Evolutionary conservation across 169 alveolate species (phyloP).

Genomic region (Prorocentrum cordatum): DNA sequence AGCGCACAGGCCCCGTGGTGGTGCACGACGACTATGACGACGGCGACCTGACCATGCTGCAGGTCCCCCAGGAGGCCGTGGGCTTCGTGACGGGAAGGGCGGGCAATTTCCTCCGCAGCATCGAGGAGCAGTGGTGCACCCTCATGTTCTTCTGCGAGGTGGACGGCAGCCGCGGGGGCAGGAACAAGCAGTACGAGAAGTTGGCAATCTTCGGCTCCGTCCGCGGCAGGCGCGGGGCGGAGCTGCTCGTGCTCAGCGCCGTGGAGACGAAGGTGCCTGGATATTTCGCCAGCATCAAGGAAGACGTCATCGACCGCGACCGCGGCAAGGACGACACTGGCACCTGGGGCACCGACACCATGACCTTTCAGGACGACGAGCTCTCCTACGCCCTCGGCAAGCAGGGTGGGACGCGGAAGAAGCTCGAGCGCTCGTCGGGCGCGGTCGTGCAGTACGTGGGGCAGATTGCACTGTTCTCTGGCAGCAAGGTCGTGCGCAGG

Average conservation of each 20-base stretch:
- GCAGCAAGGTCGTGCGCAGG: constrained; percentile 35
- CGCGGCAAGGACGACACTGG: constrained; percentile 6
- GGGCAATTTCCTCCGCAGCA: constrained; percentile 53
- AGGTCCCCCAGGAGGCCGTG: constrained; percentile 65
- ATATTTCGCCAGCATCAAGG: constrained; percentile 28
- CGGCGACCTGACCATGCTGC: constrained; percentile 31
- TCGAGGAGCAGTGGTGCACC: constrained; percentile 60
- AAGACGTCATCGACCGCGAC: constrained; percentile 46
- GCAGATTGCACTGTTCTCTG: constrained; percentile 58
- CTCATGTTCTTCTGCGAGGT: constrained; percentile 46
- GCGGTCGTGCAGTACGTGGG: constrained; percentile 71
- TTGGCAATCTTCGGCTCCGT: constrained; percentile 52
- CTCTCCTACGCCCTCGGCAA: constrained; percentile 57
- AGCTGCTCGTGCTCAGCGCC: constrained; percentile 60
- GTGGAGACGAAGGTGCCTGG: constrained; percentile 69
- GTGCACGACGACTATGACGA: constrained; percentile 43
- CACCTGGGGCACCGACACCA: constrained; percentile 9
- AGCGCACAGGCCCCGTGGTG: neutral
- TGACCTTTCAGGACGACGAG: constrained; percentile 65
- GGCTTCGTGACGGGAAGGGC: constrained; percentile 70
- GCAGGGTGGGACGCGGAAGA: constrained; percentile 44
- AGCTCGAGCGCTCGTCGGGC: constrained; percentile 37
- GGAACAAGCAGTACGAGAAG: constrained; percentile 53
- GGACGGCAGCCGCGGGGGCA: constrained; percentile 50
- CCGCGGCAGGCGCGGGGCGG: constrained; percentile 49